Base-by-base conservation (phyloP, 805 yeast species). In the Wickerhamiella lipophila region DNA sequence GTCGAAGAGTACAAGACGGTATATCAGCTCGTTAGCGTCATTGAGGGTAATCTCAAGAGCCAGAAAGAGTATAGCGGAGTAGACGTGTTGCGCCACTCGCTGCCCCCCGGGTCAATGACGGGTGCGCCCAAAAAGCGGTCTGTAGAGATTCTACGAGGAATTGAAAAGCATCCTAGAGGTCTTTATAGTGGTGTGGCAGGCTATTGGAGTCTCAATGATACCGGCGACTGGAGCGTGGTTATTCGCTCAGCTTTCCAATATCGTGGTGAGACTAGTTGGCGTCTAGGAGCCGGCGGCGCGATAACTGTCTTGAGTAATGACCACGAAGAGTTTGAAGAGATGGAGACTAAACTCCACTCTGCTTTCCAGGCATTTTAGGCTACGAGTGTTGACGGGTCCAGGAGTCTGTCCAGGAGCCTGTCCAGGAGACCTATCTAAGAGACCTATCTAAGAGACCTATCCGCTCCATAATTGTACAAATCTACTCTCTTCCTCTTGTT, bases 71-170 rank as follows among this genome's bases (percentile, higher is more conserved):
- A 73, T 55, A 67, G 72, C 11, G 98, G 97, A 0, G 67, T 88
- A 21, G 97, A 92, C 61, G 68, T 89, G 2, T 70, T 92, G 11
- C 74, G 77, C 18, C 77, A 77, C 51, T 78, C 95, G 0, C 68
- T 94, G 30, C 98, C 99, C 2, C 96, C 99, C 0, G 99, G 99
- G 0, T 89, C 97, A 0, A 92, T 92, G 99, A 92, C 99, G 0
- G 99, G 99, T 2, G 99, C 99, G 0, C 99, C 99, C 2, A 92
- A 92, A 67, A 83, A 81, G 57, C 73, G 95, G 51, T 85, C 96
- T 0, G 94, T 92, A 5, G 92, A 89, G 62, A 63, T 94, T 3
- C 68, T 92, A 25, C 83, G 80, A 52, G 60, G 62, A 0, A 62
- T 82, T 5, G 92, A 82, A 57, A 56, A 64, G 9, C 72, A 66